Percentiles rank a stretch among this genome's conserved stretches.
phyloP scores from a whole-genome alignment of 495 filamentous ascomycete species.

The Aspergillus heteromorphus region DNA sequence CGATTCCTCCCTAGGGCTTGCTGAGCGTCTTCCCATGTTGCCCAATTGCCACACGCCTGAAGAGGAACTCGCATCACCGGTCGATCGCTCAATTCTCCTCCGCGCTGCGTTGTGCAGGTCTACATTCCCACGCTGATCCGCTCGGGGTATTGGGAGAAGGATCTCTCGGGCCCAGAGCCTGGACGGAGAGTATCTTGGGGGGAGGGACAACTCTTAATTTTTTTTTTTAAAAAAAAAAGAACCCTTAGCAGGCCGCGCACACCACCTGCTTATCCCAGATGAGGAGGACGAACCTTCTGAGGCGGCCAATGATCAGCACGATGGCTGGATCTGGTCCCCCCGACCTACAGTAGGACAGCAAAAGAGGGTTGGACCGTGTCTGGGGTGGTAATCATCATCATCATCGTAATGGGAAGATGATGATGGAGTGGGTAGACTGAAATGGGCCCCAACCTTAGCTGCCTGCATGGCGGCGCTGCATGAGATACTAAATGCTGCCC shows the following conservation, averaged over 20 bases:
- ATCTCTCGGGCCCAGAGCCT: constrained; percentile 1
- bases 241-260: not conserved
- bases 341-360: not conserved
- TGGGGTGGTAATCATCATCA: not conserved
- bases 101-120: not conserved
- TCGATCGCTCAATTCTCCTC: not conserved
- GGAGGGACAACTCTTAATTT: not conserved
- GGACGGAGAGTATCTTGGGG: constrained; percentile 5
- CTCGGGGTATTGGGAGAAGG: constrained; percentile 4
- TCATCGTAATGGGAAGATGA: not conserved
- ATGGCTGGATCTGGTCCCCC: constrained; percentile 2
- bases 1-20: not conserved
- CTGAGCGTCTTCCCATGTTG: not conserved
- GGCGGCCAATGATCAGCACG: constrained; percentile 15
- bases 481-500: not conserved
- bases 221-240: not conserved
- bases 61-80: not conserved
- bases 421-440: not conserved
- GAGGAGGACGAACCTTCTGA: constrained; percentile 7
- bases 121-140: constrained; percentile 5
- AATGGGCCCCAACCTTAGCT: not conserved
- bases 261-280: constrained; percentile 5
- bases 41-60: not conserved
- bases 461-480: not conserved
- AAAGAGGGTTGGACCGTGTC: constrained; percentile 6